These are phyloP conservation scores for Populus trichocarpa DNA, from an alignment of 441 rosid species.

Conservation along the genomic window DNA sequence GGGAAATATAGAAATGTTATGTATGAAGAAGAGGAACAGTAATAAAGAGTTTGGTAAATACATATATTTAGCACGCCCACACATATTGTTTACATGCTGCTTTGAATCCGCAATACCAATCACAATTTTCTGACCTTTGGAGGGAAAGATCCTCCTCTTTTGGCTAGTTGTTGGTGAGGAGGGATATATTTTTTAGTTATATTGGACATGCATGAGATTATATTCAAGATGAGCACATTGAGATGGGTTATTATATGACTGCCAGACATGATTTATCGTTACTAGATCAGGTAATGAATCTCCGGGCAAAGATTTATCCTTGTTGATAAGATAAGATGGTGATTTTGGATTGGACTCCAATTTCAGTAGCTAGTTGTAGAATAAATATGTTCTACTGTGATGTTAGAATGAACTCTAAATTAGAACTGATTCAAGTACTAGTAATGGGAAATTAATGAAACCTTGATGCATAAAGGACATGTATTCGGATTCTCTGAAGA, in stretches of 20 bases:
- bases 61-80: neutral
- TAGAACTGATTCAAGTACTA: neutral
- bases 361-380: neutral
- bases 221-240: neutral
- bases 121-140: neutral
- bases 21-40: neutral
- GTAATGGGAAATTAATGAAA: neutral
- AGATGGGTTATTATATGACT: neutral
- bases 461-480: neutral
- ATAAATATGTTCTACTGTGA: neutral
- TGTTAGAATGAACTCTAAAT: neutral
- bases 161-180: neutral
- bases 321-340: neutral
- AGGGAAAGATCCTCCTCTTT: neutral
- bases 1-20: neutral
- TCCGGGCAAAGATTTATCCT: neutral
- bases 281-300: neutral
- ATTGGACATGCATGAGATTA: neutral
- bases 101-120: neutral
- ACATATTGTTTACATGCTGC: neutral
- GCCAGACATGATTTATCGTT: neutral
- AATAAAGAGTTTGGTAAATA: neutral
- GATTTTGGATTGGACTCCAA: slow-evolving; percentile 1
- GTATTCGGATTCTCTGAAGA: neutral
- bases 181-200: neutral